phyloP scores from a whole-genome alignment of 768 basidiomycete species.

The Antrodiella citrinella region DNA sequence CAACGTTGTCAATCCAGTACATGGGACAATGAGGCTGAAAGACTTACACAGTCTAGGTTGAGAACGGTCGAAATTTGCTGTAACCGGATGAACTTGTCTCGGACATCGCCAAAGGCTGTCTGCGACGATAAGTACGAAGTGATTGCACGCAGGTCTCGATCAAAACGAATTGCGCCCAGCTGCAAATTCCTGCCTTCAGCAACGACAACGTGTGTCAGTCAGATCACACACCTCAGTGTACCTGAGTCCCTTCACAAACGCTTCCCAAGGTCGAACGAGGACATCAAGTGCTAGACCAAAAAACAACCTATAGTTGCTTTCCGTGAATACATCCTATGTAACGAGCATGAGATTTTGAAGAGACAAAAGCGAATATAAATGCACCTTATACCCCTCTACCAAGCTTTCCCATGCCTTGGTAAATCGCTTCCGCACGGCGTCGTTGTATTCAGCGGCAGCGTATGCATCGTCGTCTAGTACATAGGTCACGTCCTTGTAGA shows the following conservation, averaged over 20 bases:
- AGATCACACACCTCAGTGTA: constrained; percentile 70
- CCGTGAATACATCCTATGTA: constrained; percentile 74
- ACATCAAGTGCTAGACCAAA: constrained; percentile 82
- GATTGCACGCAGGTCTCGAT: constrained; percentile 82
- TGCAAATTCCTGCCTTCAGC: too few species aligned
- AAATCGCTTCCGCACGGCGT: constrained; percentile 84
- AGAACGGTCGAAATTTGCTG: constrained; percentile 91
- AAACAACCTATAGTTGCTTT: constrained; percentile 79
- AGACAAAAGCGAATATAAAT: neutral
- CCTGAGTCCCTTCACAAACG: constrained; percentile 66
- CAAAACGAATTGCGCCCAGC: constrained; percentile 95
- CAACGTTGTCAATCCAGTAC: constrained; percentile 10
- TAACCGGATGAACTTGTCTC: constrained; percentile 86
- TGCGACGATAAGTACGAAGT: constrained; percentile 80
- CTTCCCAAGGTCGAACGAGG: constrained; percentile 94
- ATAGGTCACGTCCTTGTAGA: constrained; percentile 88
- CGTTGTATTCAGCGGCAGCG: constrained; percentile 74
- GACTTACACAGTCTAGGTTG: constrained; percentile 72
- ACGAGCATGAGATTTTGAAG: neutral
- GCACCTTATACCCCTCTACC: constrained; percentile 83
- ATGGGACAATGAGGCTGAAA: neutral
- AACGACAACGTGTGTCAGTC: neutral
- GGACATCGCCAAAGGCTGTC: constrained; percentile 79
- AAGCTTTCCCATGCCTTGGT: constrained; percentile 80
- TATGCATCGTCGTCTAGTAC: constrained; percentile 86